Base-by-base conservation (phyloP, 371 early-diverging fungal species). In the Fennellomyces sp. region DNA sequence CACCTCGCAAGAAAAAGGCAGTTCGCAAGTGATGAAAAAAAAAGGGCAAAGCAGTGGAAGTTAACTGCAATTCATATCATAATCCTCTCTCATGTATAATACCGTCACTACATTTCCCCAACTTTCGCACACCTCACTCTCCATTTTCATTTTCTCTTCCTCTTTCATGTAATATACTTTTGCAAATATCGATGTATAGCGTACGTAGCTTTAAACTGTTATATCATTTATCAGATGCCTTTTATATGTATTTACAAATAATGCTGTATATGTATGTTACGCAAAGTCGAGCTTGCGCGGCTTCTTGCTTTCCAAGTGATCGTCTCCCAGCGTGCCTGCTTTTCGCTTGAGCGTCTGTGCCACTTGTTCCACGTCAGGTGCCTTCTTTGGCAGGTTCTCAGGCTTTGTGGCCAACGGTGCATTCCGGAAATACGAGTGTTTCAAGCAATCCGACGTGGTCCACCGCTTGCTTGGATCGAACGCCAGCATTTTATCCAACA, bases 391-490 rank as follows among this genome's bases (percentile, higher is more conserved):
- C 21, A 99, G 81, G 52, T 89, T 88, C 25, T 85, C 86, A 0
- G 94, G 93, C 11, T 69, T 63, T 7, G 99, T 98, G 4, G 99
- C 95, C 17, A 88, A 68, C 15, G 99, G 99, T 39, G 78, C 63
- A 69, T 91, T 94, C 41, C 76, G 81, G 69, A 99, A 99, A 72
- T 98, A 99, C 11, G 87, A 79, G 68, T 99, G 98, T 5, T 81
- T 68, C 13, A 99, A 75, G 3, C 97, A 95, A 77, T 90, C 65
- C 36, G 12, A 11, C 11, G 94, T 88, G 0, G 93, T 88, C 65
- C 97, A 91, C 69, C 99, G 81, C 54, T 90, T 89, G 19, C 72
- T 76, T 5, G 99, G 99, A 74, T 98, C 92, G 75, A 89, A 98
- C 6, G 82, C 75, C 31, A 99, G 75, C 94, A 99, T 92, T 56